Evolutionary conservation across 2,329 filamentous ascomycete species (phyloP), one percentile per base, ranked within the genome.

Genomic region (Neospermospora avenae): DNA sequence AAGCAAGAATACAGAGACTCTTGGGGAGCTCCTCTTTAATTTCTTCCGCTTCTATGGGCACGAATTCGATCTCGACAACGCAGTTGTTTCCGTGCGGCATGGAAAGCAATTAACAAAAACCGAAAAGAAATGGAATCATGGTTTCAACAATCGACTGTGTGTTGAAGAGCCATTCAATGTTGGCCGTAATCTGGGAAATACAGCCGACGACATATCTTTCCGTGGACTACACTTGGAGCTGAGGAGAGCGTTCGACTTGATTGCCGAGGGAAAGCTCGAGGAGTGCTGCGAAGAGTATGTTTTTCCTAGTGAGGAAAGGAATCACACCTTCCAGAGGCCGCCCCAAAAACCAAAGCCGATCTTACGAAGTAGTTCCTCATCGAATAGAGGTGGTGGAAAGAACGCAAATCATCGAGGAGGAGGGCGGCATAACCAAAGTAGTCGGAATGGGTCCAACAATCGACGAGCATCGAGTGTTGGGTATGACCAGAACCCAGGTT

Each of bases 161-260:
- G 91, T 99, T 11, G 95, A 99, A 73, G 95, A 99, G 74, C 95
- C 95, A 0, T 99, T 99, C 80, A 99, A 96, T 70, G 88, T 83
- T 3, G 82, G 83, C 37, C 85, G 95, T 44, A 99, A 99, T 73
- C 80, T 99, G 48, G 95, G 93, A 44, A 99, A 99, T 69, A 98
- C 95, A 1, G 95, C 92, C 8, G 95, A 99, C 72, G 93, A 96
- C 72, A 96, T 90, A 45, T 93, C 95, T 0, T 97, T 96, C 76
- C 85, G 89, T 54, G 95, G 95, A 1, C 83, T 99, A 31, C 95
- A 99, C 73, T 75, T 91, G 66, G 95, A 99, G 75, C 79, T 99
- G 53, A 86, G 95, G 63, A 84, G 92, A 66, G 95, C 95, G 0
- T 98, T 96, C 72, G 89, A 92, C 60, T 76, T 91, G 58, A 84